phyloP scores from a whole-genome alignment of 768 basidiomycete species.

The Suillus occidentalis region DNA sequence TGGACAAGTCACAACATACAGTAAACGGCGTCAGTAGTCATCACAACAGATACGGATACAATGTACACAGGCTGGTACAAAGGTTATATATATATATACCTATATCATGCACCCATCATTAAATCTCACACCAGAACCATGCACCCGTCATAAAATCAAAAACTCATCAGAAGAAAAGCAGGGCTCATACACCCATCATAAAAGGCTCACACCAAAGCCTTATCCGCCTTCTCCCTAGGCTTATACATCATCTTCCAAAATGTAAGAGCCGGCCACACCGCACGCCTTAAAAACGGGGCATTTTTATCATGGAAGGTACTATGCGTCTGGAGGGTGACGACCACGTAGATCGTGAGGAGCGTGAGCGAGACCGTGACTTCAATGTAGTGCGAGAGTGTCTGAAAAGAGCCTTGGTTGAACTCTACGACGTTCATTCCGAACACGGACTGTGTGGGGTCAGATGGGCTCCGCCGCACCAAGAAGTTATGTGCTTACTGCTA shows the following conservation, averaged over 20 bases:
- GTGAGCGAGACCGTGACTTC: slow-evolving; percentile 48
- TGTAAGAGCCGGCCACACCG: slow-evolving; percentile 22
- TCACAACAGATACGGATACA: background rate
- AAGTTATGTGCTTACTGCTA: slow-evolving; percentile 22
- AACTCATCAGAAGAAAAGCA: too few species aligned
- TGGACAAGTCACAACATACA: background rate
- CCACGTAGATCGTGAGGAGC: slow-evolving; percentile 50
- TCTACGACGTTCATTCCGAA: slow-evolving; percentile 59
- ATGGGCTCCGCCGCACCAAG: background rate
- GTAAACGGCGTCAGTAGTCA: background rate
- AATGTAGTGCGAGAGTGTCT: slow-evolving; percentile 40
- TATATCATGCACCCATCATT: too few species aligned
- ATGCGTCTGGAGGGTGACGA: slow-evolving; percentile 48
- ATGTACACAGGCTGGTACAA: background rate
- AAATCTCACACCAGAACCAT: too few species aligned
- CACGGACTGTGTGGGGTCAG: slow-evolving; percentile 34
- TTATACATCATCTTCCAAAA: background rate
- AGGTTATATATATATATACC: background rate
- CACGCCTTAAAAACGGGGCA: slow-evolving; percentile 20
- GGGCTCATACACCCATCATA: too few species aligned
- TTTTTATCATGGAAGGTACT: slow-evolving; percentile 21
- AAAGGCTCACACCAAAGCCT: background rate
- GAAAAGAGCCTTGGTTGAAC: slow-evolving; percentile 33
- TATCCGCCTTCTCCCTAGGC: background rate
- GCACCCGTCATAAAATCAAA: too few species aligned